phyloP scores from a whole-genome alignment of 2,329 filamentous ascomycete genomes.

The Diaporthe velutina region DNA sequence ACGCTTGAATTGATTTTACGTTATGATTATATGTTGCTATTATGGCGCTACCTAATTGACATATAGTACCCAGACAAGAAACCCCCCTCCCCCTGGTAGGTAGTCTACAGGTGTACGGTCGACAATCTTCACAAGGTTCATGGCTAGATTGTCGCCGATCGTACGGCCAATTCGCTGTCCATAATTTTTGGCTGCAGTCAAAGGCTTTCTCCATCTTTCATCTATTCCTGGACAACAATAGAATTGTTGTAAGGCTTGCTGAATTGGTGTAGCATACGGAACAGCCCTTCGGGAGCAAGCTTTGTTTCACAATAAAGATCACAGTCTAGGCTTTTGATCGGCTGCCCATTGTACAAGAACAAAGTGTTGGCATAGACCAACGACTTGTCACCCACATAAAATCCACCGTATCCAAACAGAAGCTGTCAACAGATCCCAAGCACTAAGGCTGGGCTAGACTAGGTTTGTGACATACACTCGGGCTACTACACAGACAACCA shows the following conservation, averaged over 20 bases:
- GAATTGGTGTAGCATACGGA: neutral
- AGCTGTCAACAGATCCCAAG: neutral
- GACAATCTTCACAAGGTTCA: neutral
- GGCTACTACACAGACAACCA: neutral
- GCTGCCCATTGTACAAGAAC: too few species aligned
- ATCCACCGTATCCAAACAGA: too few species aligned
- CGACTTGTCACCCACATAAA: neutral
- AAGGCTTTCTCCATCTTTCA: neutral
- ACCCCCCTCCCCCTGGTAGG: too few species aligned
- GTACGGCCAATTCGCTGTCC: too few species aligned
- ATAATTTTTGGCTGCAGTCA: too few species aligned
- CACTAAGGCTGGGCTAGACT: neutral
- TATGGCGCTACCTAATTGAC: too few species aligned
- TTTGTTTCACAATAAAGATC: neutral
- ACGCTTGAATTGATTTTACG: too few species aligned
- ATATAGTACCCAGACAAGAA: too few species aligned
- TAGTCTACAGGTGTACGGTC: neutral
- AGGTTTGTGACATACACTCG: neutral
- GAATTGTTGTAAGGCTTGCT: neutral
- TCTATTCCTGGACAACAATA: neutral
- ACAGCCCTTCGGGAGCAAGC: neutral
- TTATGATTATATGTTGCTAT: too few species aligned
- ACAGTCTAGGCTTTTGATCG: neutral
- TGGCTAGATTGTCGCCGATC: neutral
- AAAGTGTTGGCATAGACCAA: neutral